Conservation (phyloP, 1,284 basidiomycete genomes). For the Cerioporus squamosus region DNA sequence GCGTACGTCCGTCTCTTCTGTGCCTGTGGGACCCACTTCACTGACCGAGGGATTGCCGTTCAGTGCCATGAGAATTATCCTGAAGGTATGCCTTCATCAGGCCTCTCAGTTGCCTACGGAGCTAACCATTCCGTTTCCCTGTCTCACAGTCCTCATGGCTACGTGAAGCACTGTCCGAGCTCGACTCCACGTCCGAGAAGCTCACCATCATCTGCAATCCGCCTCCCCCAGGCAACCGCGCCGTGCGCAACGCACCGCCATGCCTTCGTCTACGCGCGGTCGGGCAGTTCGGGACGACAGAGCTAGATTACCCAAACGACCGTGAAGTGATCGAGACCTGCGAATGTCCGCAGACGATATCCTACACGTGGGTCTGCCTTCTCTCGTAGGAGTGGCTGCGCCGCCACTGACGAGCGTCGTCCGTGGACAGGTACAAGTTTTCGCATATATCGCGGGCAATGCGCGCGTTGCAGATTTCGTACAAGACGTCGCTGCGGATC, state of each 20-base stretch:
- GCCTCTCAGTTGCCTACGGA: too few relatives aligned
- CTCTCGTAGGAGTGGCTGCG: too few relatives aligned
- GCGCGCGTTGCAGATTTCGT: slow-evolving; percentile 77
- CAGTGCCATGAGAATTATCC: slow-evolving; percentile 82
- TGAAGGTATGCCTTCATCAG: slow-evolving; percentile 62
- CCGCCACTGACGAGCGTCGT: not conserved
- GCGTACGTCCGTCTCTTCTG: slow-evolving; percentile 49
- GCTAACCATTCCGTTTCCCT: not conserved
- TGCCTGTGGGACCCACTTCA: not conserved
- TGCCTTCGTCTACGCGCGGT: slow-evolving; percentile 78
- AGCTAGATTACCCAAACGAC: slow-evolving; percentile 96
- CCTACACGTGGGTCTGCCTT: slow-evolving; percentile 64
- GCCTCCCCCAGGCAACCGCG: slow-evolving; percentile 37
- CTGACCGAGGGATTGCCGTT: slow-evolving; percentile 6
- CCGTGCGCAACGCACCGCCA: slow-evolving; percentile 48
- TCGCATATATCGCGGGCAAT: slow-evolving; percentile 71
- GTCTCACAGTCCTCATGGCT: slow-evolving; percentile 82
- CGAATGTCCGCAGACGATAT: slow-evolving; percentile 72
- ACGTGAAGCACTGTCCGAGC: slow-evolving; percentile 87
- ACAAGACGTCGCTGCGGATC: slow-evolving; percentile 86
- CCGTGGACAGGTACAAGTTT: slow-evolving; percentile 73
- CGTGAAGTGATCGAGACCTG: slow-evolving; percentile 88
- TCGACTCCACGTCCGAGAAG: slow-evolving; percentile 84
- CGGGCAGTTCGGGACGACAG: slow-evolving; percentile 82
- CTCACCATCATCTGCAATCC: slow-evolving; percentile 84